phyloP scores from a whole-genome alignment of 805 yeast species.

The Candida boleticola region DNA sequence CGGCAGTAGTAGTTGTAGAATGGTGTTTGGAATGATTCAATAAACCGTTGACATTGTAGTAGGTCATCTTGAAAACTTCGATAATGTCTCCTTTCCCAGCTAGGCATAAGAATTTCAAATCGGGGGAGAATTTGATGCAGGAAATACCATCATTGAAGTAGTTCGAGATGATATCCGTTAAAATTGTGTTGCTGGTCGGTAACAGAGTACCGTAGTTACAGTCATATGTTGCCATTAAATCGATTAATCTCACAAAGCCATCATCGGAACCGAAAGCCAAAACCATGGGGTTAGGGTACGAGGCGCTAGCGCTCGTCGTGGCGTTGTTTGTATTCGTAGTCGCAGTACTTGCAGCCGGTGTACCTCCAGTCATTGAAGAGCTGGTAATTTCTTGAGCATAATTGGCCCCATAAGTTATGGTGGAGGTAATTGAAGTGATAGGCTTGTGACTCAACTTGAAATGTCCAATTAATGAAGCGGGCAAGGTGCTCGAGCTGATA shows the following conservation, averaged over 20 bases:
- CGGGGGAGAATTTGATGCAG: conserved; percentile 47
- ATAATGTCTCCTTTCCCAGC: conserved; percentile 57
- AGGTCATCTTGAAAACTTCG: conserved; percentile 39
- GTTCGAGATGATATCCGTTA: conserved; percentile 56
- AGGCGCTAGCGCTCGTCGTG: background rate
- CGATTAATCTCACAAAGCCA: conserved; percentile 60
- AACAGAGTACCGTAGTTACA: conserved; percentile 23
- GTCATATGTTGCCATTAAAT: conserved; percentile 37
- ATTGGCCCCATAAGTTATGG: conserved; percentile 18
- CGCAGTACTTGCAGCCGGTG: background rate
- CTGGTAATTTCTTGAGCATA: background rate
- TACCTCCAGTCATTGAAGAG: background rate
- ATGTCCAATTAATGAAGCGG: conserved; percentile 45
- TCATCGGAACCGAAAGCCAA: conserved; percentile 61
- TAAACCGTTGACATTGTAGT: conserved; percentile 39
- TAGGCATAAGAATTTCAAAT: conserved; percentile 43
- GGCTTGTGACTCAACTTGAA: conserved; percentile 61
- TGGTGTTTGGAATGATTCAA: conserved; percentile 13
- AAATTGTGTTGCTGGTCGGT: conserved; percentile 20
- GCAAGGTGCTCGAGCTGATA: conserved; percentile 4
- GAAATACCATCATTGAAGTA: conserved; percentile 64
- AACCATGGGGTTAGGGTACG: conserved; percentile 38
- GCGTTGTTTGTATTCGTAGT: background rate
- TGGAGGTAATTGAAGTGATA: conserved; percentile 45
- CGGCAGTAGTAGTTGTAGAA: conserved; percentile 8